These are phyloP conservation scores for Scheffersomyces stipitis DNA, from an alignment of 805 yeast genomes.

Conservation along the genomic window DNA sequence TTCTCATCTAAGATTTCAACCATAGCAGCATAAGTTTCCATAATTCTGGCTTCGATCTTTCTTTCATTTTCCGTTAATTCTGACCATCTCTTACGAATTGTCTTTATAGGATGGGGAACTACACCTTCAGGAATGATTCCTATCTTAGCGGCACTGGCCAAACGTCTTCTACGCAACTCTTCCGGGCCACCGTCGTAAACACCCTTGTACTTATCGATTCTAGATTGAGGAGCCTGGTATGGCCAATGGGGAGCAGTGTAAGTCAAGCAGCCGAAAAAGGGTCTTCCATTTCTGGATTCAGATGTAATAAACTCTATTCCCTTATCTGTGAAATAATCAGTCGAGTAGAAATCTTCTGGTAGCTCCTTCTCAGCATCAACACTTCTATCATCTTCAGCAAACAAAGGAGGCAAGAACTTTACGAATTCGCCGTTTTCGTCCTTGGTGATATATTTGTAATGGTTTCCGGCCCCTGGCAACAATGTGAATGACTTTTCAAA, in stretches of 20 bases:
- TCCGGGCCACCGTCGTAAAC: slow-evolving; percentile 50
- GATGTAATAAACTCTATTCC: slow-evolving; percentile 36
- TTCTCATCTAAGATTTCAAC: slow-evolving; percentile 54
- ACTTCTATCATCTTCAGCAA: slow-evolving; percentile 36
- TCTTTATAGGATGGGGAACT: slow-evolving; percentile 44
- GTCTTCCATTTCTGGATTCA: slow-evolving; percentile 38
- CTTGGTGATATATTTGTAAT: slow-evolving; percentile 46
- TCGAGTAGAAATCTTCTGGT: slow-evolving; percentile 50
- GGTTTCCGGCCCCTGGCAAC: slow-evolving; percentile 60
- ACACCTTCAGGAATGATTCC: slow-evolving; percentile 48
- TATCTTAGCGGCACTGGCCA: slow-evolving; percentile 38
- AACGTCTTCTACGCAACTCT: slow-evolving; percentile 37
- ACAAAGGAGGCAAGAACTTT: slow-evolving; percentile 40
- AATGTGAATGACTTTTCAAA: slow-evolving; percentile 50
- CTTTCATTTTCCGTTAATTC: slow-evolving; percentile 40
- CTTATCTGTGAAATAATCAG: slow-evolving; percentile 45
- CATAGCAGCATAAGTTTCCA: slow-evolving; percentile 66
- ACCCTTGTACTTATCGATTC: slow-evolving; percentile 48
- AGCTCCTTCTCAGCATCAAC: slow-evolving; percentile 36
- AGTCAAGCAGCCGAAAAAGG: slow-evolving; percentile 55
- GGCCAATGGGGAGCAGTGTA: slow-evolving; percentile 73
- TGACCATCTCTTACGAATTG: slow-evolving; percentile 45
- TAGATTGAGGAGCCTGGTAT: slow-evolving; percentile 54
- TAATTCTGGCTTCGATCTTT: slow-evolving; percentile 39
- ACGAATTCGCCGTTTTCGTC: slow-evolving; percentile 27